A percentile compares a stretch with the other conserved stretches of the same genome.
Conservation (phyloP, 441 rosid species). For the Pelargonium cotyledonis region DNA sequence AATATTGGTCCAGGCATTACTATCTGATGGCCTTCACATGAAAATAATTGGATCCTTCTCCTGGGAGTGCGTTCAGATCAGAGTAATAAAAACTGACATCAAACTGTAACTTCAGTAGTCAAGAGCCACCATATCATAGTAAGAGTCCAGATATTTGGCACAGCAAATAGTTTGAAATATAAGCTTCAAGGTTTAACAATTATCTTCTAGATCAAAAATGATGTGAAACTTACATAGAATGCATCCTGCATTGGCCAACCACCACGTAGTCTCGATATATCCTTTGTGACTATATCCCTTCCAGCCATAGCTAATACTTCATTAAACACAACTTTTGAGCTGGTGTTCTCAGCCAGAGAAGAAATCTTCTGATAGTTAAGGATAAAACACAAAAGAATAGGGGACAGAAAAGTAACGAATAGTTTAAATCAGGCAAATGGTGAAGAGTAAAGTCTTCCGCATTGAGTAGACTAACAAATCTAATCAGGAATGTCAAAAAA, state of each 20-base stretch:
- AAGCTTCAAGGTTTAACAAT: slow-evolving; percentile 4
- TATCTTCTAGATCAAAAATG: slow-evolving; percentile 13
- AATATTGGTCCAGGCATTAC: not conserved
- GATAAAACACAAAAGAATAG: slow-evolving; percentile 19
- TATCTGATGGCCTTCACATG: not conserved
- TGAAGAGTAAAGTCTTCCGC: slow-evolving; percentile 12
- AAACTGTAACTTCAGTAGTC: not conserved
- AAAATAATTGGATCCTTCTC: not conserved
- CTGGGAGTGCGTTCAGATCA: not conserved
- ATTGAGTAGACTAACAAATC: slow-evolving; percentile 17
- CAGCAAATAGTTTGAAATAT: not conserved
- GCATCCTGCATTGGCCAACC: slow-evolving; percentile 99
- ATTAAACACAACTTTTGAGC: slow-evolving; percentile 65
- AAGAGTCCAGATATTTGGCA: not conserved
- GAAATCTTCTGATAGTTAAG: slow-evolving; percentile 65
- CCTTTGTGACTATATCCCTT: slow-evolving; percentile 88
- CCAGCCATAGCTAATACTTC: slow-evolving; percentile 89
- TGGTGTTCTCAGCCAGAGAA: slow-evolving; percentile 81
- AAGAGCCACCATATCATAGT: not conserved
- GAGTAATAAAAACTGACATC: not conserved
- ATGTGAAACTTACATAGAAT: slow-evolving; percentile 62
- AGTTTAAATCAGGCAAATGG: slow-evolving; percentile 12
- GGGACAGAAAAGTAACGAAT: slow-evolving; percentile 18
- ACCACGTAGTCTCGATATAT: slow-evolving; percentile 94
- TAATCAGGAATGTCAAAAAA: slow-evolving; percentile 1